Base-by-base conservation (phyloP, 768 basidiomycete genomes). In the Pisolithus marmoratus region DNA sequence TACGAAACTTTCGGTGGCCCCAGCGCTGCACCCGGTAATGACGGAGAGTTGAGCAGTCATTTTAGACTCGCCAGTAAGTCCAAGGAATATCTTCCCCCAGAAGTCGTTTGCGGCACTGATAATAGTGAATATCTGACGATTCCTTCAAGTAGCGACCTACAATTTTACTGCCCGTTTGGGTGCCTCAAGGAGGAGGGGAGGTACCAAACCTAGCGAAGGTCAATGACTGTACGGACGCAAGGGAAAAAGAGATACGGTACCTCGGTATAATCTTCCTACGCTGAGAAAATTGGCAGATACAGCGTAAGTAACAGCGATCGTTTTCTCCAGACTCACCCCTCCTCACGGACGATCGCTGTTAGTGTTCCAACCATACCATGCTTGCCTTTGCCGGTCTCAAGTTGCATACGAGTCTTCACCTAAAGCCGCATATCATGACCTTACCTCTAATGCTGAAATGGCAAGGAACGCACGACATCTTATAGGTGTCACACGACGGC, bases 321-420 rank as follows among this genome's bases (percentile, higher is more conserved):
- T 19, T 31, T 7, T 34, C 34, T 20, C 2, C 22, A 41, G 23
- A 64, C 80, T 59, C 60, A 96, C 94, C 95, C 96, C 78, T 99
- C 95, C 63, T 90, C 77, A 49, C 79, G 83, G 23, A 99, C 72
- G 64, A 99, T 98, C 14, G 83, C 76, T 53, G 73, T 74, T 70
- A 99, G 85, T 27, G 82, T 90, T 41, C 90, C 87, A 22, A 96
- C 75, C 60, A 98, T 79, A 6, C 94, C 90, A 52, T 81, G 75
- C 42, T 79, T 69, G 34, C 77, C 71, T 70, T 88, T 90, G 3
- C 91, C 91, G 5, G 85, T 89, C 66, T 90, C 87, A n/a, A 99
- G 77, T 67, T 99, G 96, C 84, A 97, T 94, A 24, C 96, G 90
- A 20, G 96, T 99, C 74, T 99, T 97, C 65, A 97, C 93, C 90